Evolutionary conservation across 805 yeast genomes (phyloP).

Genomic region (Metschnikowia reukaufii): DNA sequence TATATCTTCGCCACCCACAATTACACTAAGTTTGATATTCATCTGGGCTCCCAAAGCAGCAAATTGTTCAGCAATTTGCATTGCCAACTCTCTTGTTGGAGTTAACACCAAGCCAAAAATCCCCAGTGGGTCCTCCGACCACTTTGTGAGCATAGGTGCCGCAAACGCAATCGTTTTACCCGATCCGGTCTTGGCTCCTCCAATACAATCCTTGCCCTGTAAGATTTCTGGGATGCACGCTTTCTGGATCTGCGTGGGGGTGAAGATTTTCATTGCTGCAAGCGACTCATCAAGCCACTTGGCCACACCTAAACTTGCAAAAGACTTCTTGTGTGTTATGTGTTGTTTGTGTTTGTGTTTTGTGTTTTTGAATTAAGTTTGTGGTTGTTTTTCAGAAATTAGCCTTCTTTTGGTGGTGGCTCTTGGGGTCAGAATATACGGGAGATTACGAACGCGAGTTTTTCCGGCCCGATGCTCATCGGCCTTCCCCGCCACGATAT

Average conservation of each 20-base stretch:
- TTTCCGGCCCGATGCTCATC: conserved; percentile 20
- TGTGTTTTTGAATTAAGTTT: background rate
- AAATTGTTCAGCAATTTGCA: conserved; percentile 96
- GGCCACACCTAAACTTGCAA: conserved; percentile 70
- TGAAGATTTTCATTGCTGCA: conserved; percentile 72
- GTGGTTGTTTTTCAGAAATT: no score
- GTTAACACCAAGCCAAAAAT: conserved; percentile 87
- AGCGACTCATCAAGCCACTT: conserved; percentile 86
- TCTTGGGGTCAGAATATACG: background rate
- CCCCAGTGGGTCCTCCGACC: conserved; percentile 96
- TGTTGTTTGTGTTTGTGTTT: conserved; percentile 6
- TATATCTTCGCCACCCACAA: conserved; percentile 95
- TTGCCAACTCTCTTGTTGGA: conserved; percentile 91
- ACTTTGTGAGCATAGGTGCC: conserved; percentile 90
- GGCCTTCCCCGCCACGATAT: background rate
- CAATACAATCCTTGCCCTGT: conserved; percentile 86
- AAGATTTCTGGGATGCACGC: conserved; percentile 88
- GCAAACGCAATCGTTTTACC: conserved; percentile 98
- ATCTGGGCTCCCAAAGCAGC: conserved; percentile 87
- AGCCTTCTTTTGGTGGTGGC: background rate
- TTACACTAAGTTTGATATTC: conserved; percentile 77
- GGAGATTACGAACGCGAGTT: conserved; percentile 3
- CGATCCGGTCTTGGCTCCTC: conserved; percentile 97
- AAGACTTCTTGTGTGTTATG: conserved; percentile 33
- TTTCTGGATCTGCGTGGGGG: conserved; percentile 83